Evolutionary conservation across 345 rosid species (phyloP), one percentile per base, ranked within the genome.

Genomic region (Boechera retrofracta): DNA sequence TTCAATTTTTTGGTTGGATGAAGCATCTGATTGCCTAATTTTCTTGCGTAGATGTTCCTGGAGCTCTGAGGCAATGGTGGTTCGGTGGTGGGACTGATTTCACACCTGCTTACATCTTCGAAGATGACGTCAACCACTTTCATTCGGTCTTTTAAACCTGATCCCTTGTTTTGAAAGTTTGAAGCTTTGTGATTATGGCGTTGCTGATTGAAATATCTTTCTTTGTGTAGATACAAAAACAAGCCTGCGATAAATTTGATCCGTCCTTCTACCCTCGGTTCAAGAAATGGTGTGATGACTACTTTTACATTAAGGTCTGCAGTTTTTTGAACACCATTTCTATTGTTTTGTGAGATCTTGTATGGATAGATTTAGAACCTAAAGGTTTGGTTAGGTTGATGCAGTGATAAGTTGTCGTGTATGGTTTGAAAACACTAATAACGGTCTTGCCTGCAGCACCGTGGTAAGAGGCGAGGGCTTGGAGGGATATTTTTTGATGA

Each of bases 51-150:
- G 97, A 94, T 85, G 69, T 69, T 71, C 98, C 97, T 60, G 98
- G 98, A 84, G 95, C 98, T 61, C 97, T 97, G 1, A 84, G 90
- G 79, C 98, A 90, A 69, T 92, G 98, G 98, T 92, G 98, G 98
- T 92, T 94, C 68, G 98, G 98, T 56, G 98, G 98, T 73, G 98
- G 98, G 8, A 94, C 98, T 69, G 98, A 94, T 86, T 85, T 94
- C 21, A 90, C 98, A 67, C 98, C 98, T 78, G 84, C 98, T 77
- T 94, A 92, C 72, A 88, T 92, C 80, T 89, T 90, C 35, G 97
- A 94, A 72, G 98, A 94, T 54, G 98, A 94, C 83, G 96, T 90
- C 72, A 89, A 85, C 81, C 97, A 90, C 73, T 94, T 94, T 53
- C 99, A 92, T 73, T 86, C 89, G 77, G 99, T 94, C 86, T 72